A percentile compares a stretch with the other conserved stretches of the same genome.
phyloP scores from a whole-genome alignment of 495 filamentous ascomycete species.

The Aspergillus funiculosus region DNA sequence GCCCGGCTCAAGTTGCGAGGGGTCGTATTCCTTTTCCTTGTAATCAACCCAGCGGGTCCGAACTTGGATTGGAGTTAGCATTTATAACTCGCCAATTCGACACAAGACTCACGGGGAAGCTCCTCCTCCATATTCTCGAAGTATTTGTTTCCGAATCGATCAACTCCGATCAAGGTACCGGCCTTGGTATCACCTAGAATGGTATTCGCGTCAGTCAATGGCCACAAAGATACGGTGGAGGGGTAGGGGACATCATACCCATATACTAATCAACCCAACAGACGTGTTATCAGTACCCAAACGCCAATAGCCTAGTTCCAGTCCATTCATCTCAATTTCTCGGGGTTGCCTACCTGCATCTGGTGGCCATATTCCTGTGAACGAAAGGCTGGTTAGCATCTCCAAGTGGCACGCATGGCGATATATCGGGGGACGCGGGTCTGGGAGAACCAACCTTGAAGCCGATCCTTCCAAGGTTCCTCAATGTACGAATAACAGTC shows the following conservation, averaged over 20 bases:
- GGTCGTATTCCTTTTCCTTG: constrained; percentile 77
- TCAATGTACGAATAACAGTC: constrained; percentile 76
- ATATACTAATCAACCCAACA: constrained; percentile 52
- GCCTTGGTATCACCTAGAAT: constrained; percentile 89
- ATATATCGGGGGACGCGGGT: neutral
- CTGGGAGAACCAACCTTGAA: constrained; percentile 58
- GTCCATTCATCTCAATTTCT: constrained; percentile 13
- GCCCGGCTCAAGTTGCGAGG: constrained; percentile 92
- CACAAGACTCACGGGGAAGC: constrained; percentile 65
- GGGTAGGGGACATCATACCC: constrained; percentile 4
- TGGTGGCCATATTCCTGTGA: constrained; percentile 80
- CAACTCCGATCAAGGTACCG: constrained; percentile 75
- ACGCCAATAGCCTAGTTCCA: neutral
- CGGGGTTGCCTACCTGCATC: constrained; percentile 64
- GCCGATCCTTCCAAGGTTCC: constrained; percentile 80
- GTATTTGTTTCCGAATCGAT: constrained; percentile 94
- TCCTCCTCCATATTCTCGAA: constrained; percentile 92
- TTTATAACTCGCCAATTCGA: neutral
- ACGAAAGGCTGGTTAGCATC: constrained; percentile 31
- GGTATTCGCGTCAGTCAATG: constrained; percentile 28
- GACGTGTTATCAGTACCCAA: constrained; percentile 22
- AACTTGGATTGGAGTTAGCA: constrained; percentile 47
- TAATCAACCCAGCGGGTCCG: constrained; percentile 98
- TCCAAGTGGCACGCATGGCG: too few relatives aligned
- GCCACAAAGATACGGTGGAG: neutral